These are phyloP conservation scores for Porcisia deanei DNA, from an alignment of 208 protist species.

Conservation along the genomic window DNA sequence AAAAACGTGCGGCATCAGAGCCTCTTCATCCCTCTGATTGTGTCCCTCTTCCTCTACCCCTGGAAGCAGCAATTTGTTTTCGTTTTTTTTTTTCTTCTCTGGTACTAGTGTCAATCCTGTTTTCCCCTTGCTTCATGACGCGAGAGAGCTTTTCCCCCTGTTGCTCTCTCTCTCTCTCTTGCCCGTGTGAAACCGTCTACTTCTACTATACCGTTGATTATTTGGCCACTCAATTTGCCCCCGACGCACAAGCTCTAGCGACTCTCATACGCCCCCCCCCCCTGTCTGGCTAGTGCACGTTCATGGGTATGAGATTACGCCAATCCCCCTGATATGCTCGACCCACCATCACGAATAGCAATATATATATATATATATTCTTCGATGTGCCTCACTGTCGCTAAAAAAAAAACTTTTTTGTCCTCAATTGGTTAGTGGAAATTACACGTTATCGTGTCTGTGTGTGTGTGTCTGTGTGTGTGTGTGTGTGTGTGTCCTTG, in stretches of 20 bases:
- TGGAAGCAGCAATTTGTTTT: not conserved
- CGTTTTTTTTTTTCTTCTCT: constrained; percentile 8
- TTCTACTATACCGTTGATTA: not conserved
- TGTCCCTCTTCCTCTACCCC: not conserved
- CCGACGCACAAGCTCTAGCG: not conserved
- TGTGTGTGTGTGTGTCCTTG: not conserved
- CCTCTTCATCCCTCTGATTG: not conserved
- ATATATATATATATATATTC: not conserved
- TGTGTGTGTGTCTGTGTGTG: not conserved
- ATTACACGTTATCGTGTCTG: not conserved
- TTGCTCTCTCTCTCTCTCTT: not conserved
- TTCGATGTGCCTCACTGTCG: not conserved
- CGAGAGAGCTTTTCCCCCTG: not conserved
- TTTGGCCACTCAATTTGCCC: not conserved
- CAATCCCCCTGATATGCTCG: not conserved
- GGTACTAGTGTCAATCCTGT: not conserved
- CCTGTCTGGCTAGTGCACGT: not conserved
- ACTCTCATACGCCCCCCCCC: not conserved
- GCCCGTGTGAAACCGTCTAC: not conserved
- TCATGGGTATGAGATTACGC: not conserved
- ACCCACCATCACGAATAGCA: not conserved
- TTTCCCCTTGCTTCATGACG: not conserved
- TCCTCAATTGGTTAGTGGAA: not conserved
- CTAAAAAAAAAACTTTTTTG: not conserved
- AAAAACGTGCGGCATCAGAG: not conserved